Evolutionary conservation across 2,329 filamentous ascomycete species (phyloP).

Genomic region (Sporothrix globosa): DNA sequence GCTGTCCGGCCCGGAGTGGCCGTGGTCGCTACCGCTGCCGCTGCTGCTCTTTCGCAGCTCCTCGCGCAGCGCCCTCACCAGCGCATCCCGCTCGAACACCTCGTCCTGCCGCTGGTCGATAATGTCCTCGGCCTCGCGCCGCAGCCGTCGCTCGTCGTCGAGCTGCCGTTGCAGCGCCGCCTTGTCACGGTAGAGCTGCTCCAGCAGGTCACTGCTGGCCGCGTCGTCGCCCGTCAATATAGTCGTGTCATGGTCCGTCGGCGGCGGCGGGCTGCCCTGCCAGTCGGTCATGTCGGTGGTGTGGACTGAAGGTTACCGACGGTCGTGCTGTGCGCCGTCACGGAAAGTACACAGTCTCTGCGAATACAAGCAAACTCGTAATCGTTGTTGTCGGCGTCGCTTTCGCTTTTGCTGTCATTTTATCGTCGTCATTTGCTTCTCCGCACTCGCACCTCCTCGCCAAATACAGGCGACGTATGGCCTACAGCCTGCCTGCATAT

Average conservation of each 20-base stretch:
- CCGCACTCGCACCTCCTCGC: no score
- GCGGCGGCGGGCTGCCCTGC: background rate
- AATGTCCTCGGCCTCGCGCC: constrained; percentile 24
- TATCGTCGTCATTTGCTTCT: background rate
- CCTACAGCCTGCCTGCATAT: background rate
- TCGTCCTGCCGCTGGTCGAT: constrained; percentile 29
- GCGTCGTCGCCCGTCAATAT: background rate
- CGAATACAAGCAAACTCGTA: no score
- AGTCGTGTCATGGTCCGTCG: background rate
- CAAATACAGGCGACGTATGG: background rate
- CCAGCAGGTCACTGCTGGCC: background rate
- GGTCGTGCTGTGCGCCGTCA: no score
- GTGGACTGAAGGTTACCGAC: background rate
- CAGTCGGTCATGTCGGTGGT: background rate
- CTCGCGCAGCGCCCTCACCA: background rate
- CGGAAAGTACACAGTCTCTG: no score
- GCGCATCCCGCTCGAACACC: background rate
- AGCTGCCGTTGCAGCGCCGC: background rate
- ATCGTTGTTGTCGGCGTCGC: background rate
- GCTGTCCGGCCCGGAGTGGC: no score
- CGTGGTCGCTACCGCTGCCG: no score
- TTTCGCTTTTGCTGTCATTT: background rate
- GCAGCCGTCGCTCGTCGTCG: constrained; percentile 22
- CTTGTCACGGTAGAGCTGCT: background rate
- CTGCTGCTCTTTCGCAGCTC: background rate